Evolutionary conservation across 441 rosid genomes (phyloP).

Genomic region (Hura crepitans): DNA sequence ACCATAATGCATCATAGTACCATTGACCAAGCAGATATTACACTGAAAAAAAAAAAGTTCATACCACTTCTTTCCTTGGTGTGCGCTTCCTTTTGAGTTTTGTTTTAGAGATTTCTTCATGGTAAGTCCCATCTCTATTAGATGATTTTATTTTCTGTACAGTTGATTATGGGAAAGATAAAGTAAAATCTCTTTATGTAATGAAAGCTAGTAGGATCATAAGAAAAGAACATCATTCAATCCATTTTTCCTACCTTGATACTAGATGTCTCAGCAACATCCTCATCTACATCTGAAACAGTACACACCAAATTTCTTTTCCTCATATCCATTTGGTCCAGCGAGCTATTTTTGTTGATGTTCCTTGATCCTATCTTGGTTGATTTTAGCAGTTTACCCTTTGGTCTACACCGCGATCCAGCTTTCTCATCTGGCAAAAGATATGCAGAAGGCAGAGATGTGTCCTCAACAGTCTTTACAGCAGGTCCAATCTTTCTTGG

Average conservation of each 20-base stretch:
- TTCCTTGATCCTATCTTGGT: conserved; percentile 22
- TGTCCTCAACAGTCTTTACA: conserved; percentile 24
- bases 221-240: conserved; percentile 17
- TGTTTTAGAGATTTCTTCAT: conserved; percentile 37
- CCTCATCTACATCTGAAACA: conserved; percentile 23
- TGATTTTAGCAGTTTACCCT: conserved; percentile 26
- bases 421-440: conserved; percentile 25
- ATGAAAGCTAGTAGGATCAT: neutral
- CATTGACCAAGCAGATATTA: conserved; percentile 4
- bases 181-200: conserved; percentile 10
- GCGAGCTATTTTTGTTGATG: conserved; percentile 19
- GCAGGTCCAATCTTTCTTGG: conserved; percentile 26
- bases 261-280: conserved; percentile 29
- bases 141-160: conserved; percentile 35
- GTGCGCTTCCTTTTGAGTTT: conserved; percentile 38
- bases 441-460: conserved; percentile 12
- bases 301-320: conserved; percentile 23
- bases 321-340: conserved; percentile 22
- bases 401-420: conserved; percentile 23
- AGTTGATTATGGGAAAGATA: conserved; percentile 23
- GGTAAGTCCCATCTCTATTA: conserved; percentile 22
- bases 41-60: neutral
- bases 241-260: conserved; percentile 37
- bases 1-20: conserved; percentile 3
- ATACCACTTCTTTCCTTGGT: conserved; percentile 48